phyloP scores from a whole-genome alignment of 2,329 filamentous ascomycete genomes.

The Sporothrix schenckii region DNA sequence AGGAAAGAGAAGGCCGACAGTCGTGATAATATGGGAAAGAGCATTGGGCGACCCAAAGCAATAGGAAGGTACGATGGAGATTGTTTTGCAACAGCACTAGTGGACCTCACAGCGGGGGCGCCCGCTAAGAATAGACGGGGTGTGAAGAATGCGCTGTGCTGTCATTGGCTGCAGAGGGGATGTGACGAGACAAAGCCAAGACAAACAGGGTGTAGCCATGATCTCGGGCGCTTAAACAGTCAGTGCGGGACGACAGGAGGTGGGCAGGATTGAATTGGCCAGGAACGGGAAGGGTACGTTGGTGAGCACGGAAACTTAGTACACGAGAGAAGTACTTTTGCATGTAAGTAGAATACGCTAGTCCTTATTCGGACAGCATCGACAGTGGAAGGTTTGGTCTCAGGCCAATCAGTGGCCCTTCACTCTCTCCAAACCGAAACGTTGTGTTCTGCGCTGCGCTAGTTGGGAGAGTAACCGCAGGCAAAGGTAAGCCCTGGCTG shows the following conservation, averaged over 20 bases:
- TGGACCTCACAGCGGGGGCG: constrained; percentile 25
- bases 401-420: background rate
- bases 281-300: background rate
- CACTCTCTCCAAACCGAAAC: background rate
- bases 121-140: constrained; percentile 34
- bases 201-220: constrained; percentile 30
- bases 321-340: background rate
- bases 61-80: constrained; percentile 22
- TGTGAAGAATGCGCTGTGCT: background rate
- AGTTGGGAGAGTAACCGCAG: background rate
- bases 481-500: background rate
- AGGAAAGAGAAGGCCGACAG: background rate
- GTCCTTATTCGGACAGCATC: background rate
- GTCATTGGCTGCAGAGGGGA: constrained; percentile 29
- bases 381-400: background rate
- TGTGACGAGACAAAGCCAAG: constrained; percentile 33
- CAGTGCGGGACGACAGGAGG: background rate
- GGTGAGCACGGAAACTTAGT: background rate
- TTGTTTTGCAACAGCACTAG: constrained; percentile 29
- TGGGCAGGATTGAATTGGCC: background rate
- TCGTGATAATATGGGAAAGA: constrained; percentile 19
- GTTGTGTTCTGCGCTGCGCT: background rate
- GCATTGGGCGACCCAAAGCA: background rate
- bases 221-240: constrained; percentile 36
- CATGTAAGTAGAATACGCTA: constrained; percentile 15